Evolutionary conservation across 495 filamentous ascomycete genomes (phyloP), one percentile per base, ranked within the genome.

Genomic region (Aspergillus avenaceus): DNA sequence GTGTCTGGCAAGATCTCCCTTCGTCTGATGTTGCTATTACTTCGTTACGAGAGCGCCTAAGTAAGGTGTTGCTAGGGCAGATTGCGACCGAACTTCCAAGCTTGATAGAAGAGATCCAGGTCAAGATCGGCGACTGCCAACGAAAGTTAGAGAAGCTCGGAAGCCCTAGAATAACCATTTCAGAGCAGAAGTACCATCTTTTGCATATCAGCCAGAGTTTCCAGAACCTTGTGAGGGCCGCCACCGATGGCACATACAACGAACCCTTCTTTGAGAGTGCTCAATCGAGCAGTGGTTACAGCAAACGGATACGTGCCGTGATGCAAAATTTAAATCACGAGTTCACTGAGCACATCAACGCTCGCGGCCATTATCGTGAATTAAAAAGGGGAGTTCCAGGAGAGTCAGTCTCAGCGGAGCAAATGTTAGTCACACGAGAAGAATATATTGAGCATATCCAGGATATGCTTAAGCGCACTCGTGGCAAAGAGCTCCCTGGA

Each of bases 281-380:
- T 5, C 54, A 67, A 27, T 57, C 66, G 0, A 32, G 61, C 1
- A 25, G 47, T 19, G 77, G 74, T n/a, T 70, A 69, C 45, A 29
- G 55, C 13, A 81, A 80, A 50, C 76, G 83, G 14, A 63, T 87
- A 16, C 77, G 85, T 16, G 82, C 84, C 0, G 65, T 81, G 1
- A 63, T 85, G 6, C 82, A 87, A 41, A 78, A 81, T 26, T 57
- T 76, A 25, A 81, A 81, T 49, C 46, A 55, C 27, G 58, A 74
- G 0, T 88, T 87, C 45, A 69, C 80, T 0, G 50, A 72, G 4
- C 45, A 68, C 0, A 74, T 88, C 34, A 38, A 52, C 0, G 47
- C 13, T 1, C 50, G 47, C 16, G 84, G 83, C 1, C 80, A 84
- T 46, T 48, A 44, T 4, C 60, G 64, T 4, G 40, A 54, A 1